A percentile compares a stretch with the other conserved stretches of the same genome.
Evolutionary conservation across 306 rosid species (phyloP).

Genomic region (Vigna mungo): DNA sequence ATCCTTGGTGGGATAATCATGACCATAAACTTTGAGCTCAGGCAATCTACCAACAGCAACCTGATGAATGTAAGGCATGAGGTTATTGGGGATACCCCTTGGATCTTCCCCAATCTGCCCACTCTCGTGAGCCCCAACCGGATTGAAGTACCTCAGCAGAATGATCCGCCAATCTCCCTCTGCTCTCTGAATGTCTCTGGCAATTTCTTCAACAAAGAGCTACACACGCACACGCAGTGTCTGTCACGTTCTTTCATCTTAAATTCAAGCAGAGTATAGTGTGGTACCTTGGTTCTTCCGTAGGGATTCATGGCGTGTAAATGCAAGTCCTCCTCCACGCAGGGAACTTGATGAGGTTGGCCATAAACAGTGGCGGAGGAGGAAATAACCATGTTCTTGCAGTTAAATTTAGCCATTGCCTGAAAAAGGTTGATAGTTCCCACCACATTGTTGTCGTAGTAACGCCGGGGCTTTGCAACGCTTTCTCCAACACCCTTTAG

Average conservation of each 20-base stretch:
- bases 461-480: conserved; percentile 63
- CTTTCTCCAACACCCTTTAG: conserved; percentile 88
- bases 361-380: conserved; percentile 86
- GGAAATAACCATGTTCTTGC: conserved; percentile 80
- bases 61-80: conserved; percentile 87
- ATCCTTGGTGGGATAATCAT: conserved; percentile 83
- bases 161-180: conserved; percentile 77
- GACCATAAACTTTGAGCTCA: conserved; percentile 74
- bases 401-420: conserved; percentile 69
- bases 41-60: conserved; percentile 84
- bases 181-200: conserved; percentile 68
- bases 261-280: background rate
- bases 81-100: conserved; percentile 81
- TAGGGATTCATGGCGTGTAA: conserved; percentile 78
- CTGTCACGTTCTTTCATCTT: background rate
- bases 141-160: conserved; percentile 79
- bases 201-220: conserved; percentile 78
- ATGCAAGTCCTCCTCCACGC: conserved; percentile 63
- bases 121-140: conserved; percentile 89
- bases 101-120: conserved; percentile 85
- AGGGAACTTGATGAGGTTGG: conserved; percentile 70
- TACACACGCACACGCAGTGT: background rate
- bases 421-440: conserved; percentile 73
- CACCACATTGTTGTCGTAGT: conserved; percentile 66
- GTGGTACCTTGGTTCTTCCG: conserved; percentile 60